Evolutionary conservation across 2,329 filamentous ascomycete species (phyloP).

Genomic region (Trichoderma sp.): DNA sequence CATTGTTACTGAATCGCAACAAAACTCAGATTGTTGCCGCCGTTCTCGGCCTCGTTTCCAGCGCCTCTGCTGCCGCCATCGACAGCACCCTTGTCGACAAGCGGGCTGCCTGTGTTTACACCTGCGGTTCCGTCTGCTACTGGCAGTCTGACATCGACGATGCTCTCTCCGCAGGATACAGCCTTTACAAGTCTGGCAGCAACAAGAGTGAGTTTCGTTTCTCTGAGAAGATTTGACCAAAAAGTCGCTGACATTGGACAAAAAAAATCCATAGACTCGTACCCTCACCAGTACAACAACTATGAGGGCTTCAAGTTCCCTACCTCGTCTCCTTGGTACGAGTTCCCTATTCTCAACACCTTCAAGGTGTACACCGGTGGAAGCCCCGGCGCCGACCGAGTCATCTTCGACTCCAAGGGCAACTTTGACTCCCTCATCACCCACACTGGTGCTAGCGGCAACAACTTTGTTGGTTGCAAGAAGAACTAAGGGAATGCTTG

Average conservation of each 20-base stretch:
- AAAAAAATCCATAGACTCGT: slow-evolving; percentile 20
- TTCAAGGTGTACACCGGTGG: slow-evolving; percentile 36
- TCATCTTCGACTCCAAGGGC: slow-evolving; percentile 55
- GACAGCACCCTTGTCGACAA: slow-evolving; percentile 1
- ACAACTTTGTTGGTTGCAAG: slow-evolving; percentile 64
- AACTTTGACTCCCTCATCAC: slow-evolving; percentile 63
- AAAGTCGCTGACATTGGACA: neutral
- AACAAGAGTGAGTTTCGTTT: neutral
- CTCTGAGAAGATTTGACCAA: neutral
- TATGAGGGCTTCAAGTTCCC: slow-evolving; percentile 37
- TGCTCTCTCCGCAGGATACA: slow-evolving; percentile 8
- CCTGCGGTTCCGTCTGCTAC: slow-evolving; percentile 15
- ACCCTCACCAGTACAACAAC: slow-evolving; percentile 42
- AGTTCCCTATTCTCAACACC: slow-evolving; percentile 36
- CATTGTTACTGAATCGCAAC: neutral
- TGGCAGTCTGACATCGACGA: slow-evolving; percentile 18
- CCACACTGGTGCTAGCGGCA: slow-evolving; percentile 65
- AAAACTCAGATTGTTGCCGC: slow-evolving; percentile 5
- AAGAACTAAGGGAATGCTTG: neutral
- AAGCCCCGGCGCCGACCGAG: slow-evolving; percentile 61
- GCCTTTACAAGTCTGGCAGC: neutral
- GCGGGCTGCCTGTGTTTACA: slow-evolving; percentile 13
- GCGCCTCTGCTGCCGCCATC: slow-evolving; percentile 9
- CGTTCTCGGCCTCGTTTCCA: slow-evolving; percentile 11
- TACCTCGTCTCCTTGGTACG: slow-evolving; percentile 36